Evolutionary conservation across 2,329 filamentous ascomycete genomes (phyloP), one percentile per base, ranked within the genome.

Genomic region (Aspergillus calidoustus): DNA sequence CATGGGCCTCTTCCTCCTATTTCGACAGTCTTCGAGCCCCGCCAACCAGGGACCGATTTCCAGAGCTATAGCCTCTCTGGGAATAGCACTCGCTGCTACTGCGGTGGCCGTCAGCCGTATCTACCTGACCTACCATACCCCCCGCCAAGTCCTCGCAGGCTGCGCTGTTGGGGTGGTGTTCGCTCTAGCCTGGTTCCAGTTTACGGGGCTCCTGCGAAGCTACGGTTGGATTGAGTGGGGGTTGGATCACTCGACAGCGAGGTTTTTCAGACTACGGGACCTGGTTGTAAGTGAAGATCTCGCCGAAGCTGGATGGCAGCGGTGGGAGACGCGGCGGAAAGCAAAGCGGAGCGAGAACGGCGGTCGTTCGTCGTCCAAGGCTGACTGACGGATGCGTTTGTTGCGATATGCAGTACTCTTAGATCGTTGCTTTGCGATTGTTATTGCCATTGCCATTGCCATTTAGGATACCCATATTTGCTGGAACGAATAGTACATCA

Each of bases 71-170:
- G 72, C 90, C 3, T 83, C 85, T 47, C 74, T 86, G 3, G 82
- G 86, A 2, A 88, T 87, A 41, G 80, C 90, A 48, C 78, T 79
- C 2, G 82, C 87, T 59, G 91, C 91, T 0, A 85, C 79, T 0
- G 80, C 85, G 8, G 92, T 97, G 6, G 91, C 93, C 22, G 87
- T 86, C 77, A 97, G 93, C 71, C 85, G 95, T 58, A 86, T 96
- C 49, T 99, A 99, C 74, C 82, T 99, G 64, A 92, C 89, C 76
- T 99, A 99, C 74, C 95, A 99, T 78, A 97, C 94, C 0, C 83
- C 87, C 43, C 89, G 84, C 71, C 95, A 99, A 80, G 95, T 99
- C 9, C 71, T 92, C n/a, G 91, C 90, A 1, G 95, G 95, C 2
- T 87, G 84, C 67, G 80, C 78, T 9, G 91, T 91, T 0, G 95